These are phyloP conservation scores for Trichomonascaceae sp. DNA, from an alignment of 1,139 yeast genomes.

Conservation along the genomic window DNA sequence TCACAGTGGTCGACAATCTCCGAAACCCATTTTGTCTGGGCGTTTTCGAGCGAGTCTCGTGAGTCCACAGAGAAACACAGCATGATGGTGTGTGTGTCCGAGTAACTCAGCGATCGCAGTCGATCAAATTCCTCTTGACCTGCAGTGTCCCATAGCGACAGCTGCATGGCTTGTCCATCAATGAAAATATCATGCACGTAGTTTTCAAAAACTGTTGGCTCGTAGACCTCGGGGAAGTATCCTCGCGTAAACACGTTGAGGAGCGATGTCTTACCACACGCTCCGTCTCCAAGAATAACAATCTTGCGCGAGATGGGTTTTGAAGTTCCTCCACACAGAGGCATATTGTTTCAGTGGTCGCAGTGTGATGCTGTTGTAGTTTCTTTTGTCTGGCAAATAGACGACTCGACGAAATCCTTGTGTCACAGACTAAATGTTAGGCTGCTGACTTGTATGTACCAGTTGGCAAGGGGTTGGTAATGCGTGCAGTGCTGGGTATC, in stretches of 20 bases:
- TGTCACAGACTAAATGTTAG: too few relatives aligned
- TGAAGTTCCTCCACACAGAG: constrained; percentile 56
- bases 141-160: constrained; percentile 96
- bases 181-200: constrained; percentile 95
- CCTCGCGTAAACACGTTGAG: constrained; percentile 94
- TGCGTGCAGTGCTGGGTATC: too few relatives aligned
- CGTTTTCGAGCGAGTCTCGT: constrained; percentile 87
- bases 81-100: constrained; percentile 95
- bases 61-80: constrained; percentile 92
- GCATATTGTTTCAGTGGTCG: constrained; percentile 30
- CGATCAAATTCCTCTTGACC: constrained; percentile 98
- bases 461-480: too few relatives aligned
- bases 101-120: constrained; percentile 74
- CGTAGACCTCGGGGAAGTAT: constrained; percentile 95
- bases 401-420: too few relatives aligned
- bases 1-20: constrained; percentile 96
- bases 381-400: too few relatives aligned
- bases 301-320: constrained; percentile 77
- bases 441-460: too few relatives aligned
- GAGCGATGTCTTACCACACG: constrained; percentile 84
- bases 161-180: constrained; percentile 84
- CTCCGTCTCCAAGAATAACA: constrained; percentile 96
- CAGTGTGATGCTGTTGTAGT: not conserved
- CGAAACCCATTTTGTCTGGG: constrained; percentile 90
- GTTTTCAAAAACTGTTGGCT: constrained; percentile 95